Evolutionary conservation across 768 basidiomycete species (phyloP).

Genomic region (Hericium rajendrae): DNA sequence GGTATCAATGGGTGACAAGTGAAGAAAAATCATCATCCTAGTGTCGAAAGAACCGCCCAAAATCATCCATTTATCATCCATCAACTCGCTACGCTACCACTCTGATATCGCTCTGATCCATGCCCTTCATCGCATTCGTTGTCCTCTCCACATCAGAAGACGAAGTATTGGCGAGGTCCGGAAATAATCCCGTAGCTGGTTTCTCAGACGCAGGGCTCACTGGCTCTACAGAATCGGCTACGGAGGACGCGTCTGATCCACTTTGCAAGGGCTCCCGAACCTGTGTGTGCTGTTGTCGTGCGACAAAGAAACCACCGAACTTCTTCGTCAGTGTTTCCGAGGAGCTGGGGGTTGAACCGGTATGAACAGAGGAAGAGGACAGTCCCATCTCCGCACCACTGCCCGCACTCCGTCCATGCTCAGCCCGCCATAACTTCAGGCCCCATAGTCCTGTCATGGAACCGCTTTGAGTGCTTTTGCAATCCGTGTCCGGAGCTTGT

Average conservation of each 20-base stretch:
- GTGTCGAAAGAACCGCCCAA: too few relatives aligned
- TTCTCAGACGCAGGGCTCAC: slow-evolving; percentile 36
- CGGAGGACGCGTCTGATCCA: slow-evolving; percentile 49
- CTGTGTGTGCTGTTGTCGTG: slow-evolving; percentile 29
- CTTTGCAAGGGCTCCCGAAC: slow-evolving; percentile 35
- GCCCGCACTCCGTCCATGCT: neutral
- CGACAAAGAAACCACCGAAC: slow-evolving; percentile 62
- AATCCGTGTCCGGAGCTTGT: slow-evolving; percentile 6
- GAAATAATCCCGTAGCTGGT: neutral
- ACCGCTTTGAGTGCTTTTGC: slow-evolving; percentile 12
- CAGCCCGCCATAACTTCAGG: slow-evolving; percentile 12
- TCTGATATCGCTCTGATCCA: neutral
- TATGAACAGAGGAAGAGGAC: slow-evolving; percentile 3
- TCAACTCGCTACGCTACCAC: neutral
- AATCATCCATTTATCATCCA: neutral
- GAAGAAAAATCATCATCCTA: too few relatives aligned
- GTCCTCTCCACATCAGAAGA: neutral
- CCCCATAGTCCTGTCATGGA: slow-evolving; percentile 11
- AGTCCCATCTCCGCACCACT: neutral
- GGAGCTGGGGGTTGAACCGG: slow-evolving; percentile 2
- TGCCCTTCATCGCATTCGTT: neutral
- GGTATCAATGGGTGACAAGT: too few relatives aligned
- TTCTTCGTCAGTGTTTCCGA: slow-evolving; percentile 30
- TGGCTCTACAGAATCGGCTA: slow-evolving; percentile 39
- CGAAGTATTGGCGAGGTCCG: neutral